A percentile compares a stretch with the other conserved stretches of the same genome.
Evolutionary conservation across 306 rosid genomes (phyloP).

Genomic region (Lathyrus aphaca): DNA sequence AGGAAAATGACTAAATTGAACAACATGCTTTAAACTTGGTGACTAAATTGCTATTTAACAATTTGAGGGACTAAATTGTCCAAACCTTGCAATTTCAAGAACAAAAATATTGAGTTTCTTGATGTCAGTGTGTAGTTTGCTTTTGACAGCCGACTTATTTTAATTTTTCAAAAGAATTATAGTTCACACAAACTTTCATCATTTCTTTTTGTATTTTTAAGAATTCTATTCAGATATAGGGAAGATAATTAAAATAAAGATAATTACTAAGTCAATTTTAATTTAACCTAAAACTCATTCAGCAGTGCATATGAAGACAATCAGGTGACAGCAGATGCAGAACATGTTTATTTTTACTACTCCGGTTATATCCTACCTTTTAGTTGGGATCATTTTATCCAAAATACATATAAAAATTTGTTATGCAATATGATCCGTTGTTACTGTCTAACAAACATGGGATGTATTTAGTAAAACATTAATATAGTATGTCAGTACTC

Average conservation of each 20-base stretch:
- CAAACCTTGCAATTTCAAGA: neutral
- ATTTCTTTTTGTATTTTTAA: neutral
- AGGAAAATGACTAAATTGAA: neutral
- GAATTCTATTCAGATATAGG: conserved; percentile 11
- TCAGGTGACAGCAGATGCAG: neutral
- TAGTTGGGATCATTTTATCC: conserved; percentile 9
- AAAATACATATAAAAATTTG: neutral
- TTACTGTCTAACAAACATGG: neutral
- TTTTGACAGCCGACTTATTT: conserved; percentile 3
- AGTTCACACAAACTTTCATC: neutral
- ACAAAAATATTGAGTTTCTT: neutral
- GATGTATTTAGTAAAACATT: no score
- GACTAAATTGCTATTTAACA: neutral
- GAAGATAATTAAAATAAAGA: neutral
- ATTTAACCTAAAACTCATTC: conserved; percentile 20
- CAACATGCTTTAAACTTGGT: neutral
- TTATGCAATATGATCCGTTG: neutral
- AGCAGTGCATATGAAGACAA: conserved; percentile 25
- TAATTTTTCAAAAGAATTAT: conserved; percentile 22
- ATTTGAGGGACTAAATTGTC: neutral
- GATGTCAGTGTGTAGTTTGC: conserved; percentile 28
- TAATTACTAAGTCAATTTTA: conserved; percentile 4
- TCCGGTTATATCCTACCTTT: neutral
- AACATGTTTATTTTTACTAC: conserved; percentile 6
- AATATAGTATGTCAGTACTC: no score